Base-by-base conservation (phyloP, 768 basidiomycete genomes). In the Candolleomyces eurysporus region DNA sequence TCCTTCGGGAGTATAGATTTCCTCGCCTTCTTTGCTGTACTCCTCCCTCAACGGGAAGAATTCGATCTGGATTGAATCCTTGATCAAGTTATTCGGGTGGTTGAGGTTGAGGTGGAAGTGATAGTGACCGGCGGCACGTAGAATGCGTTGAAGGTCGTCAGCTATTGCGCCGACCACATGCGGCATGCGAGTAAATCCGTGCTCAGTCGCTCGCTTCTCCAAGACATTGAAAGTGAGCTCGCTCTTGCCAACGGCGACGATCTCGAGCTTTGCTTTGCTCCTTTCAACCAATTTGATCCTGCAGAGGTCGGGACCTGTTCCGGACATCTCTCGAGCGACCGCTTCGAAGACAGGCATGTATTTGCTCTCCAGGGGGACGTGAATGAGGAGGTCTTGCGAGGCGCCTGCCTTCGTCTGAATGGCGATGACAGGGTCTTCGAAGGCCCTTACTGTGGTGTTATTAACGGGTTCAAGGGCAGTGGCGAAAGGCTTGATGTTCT, bases 101-200 rank as follows among this genome's bases (percentile, higher is more conserved):
- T 57, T 64, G 4, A 70, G 64, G 2, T 63, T 69, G 7, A 76
- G 69, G 48, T 77, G 73, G 46, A 69, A 68, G 30, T 67, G 60
- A 53, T 73, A 75, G 49, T 73, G 69, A 4, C 65, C 54, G 2
- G 60, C 62, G 10, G 59, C 57, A 51, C 60, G 60, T 7, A 69
- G 63, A 31, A 73, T 61, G 8, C 61, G 59, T 1, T 51, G 70
- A 26, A 75, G 58, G 3, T 51, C 49, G 45, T 55, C 17, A 55
- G 19, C n/a, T 52, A 21, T 16, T 69, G 58, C 0, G 55, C 57
- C 9, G 50, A 53, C 1, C 58, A 48, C 16, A 71, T 63, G 0
- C 61, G 56, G 57, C 70, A 66, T 11, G 11, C 61, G 64, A 21
- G 68, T 50, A 3, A 63, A 65, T 19, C 72, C 64, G 45, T 69